Conservation (phyloP, 768 basidiomycete species). For the Kwoniella heveanensis region DNA sequence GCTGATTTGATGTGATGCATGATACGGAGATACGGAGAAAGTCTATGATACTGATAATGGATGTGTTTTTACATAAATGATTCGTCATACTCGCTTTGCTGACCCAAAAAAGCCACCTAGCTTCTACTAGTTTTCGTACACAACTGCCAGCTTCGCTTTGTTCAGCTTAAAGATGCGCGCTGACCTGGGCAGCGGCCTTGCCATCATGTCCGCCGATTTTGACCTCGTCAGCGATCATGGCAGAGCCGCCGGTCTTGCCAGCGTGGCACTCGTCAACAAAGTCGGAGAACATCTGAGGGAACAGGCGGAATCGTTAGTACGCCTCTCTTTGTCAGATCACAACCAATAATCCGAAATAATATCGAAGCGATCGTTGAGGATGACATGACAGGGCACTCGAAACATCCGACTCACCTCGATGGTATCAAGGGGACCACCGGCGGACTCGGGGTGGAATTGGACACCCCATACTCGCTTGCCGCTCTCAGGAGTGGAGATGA, state of each 20-base stretch:
- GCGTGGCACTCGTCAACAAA: slow-evolving; percentile 78
- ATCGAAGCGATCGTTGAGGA: too few relatives aligned
- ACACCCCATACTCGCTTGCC: slow-evolving; percentile 96
- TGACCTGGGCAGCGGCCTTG: slow-evolving; percentile 27
- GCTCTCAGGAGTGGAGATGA: slow-evolving; percentile 87
- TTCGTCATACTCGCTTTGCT: too few relatives aligned
- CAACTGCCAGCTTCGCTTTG: too few relatives aligned
- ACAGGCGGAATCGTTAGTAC: neutral
- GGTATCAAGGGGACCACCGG: slow-evolving; percentile 96
- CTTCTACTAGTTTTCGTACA: too few relatives aligned
- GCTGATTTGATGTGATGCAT: too few relatives aligned
- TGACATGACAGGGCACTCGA: neutral
- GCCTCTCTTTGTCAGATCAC: neutral
- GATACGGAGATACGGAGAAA: too few relatives aligned
- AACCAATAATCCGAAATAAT: too few relatives aligned
- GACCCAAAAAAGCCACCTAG: too few relatives aligned
- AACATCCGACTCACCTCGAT: slow-evolving; percentile 70
- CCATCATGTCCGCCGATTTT: slow-evolving; percentile 37
- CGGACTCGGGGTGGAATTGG: slow-evolving; percentile 98
- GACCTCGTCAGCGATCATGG: slow-evolving; percentile 47
- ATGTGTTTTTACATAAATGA: too few relatives aligned
- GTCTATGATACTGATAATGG: too few relatives aligned
- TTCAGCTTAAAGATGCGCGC: slow-evolving; percentile 8
- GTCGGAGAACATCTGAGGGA: slow-evolving; percentile 79
- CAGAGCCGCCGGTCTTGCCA: slow-evolving; percentile 22